phyloP scores from a whole-genome alignment of 306 rosid species.

The Sophora flavescens region DNA sequence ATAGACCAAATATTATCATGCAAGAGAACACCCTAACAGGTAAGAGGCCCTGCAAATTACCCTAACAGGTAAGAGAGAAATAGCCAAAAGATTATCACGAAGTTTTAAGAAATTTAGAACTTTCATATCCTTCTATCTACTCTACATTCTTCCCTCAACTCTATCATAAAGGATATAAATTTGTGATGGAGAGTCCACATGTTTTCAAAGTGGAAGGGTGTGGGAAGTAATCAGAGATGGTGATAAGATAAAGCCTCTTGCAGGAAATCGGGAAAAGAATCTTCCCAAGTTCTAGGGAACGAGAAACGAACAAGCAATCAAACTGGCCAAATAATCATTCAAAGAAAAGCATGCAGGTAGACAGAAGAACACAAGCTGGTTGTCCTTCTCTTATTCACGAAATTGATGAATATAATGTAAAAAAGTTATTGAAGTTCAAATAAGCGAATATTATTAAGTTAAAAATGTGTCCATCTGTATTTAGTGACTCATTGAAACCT shows the following conservation, averaged over 20 bases:
- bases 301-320: slow-evolving; percentile 13
- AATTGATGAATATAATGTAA: not conserved
- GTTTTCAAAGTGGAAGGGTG: slow-evolving; percentile 6
- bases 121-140: not conserved
- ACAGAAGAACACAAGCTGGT: not conserved
- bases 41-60: not conserved
- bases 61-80: not conserved
- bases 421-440: not conserved
- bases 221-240: not conserved
- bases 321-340: slow-evolving; percentile 16
- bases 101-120: not conserved
- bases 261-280: slow-evolving; percentile 1
- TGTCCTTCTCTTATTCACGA: not conserved
- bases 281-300: not conserved
- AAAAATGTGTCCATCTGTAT: not conserved
- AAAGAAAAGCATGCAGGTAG: not conserved
- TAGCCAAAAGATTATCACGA: not conserved
- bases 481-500: slow-evolving; percentile 1
- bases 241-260: not conserved
- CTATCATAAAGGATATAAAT: slow-evolving; percentile 3
- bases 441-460: not conserved
- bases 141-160: not conserved
- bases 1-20: not conserved
- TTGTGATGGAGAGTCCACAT: not conserved
- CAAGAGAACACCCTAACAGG: not conserved